Percentiles rank a stretch among this genome's conserved stretches.
These are phyloP conservation scores for Rhizopogon rudus DNA, from an alignment of 768 basidiomycete genomes.

Conservation along the genomic window DNA sequence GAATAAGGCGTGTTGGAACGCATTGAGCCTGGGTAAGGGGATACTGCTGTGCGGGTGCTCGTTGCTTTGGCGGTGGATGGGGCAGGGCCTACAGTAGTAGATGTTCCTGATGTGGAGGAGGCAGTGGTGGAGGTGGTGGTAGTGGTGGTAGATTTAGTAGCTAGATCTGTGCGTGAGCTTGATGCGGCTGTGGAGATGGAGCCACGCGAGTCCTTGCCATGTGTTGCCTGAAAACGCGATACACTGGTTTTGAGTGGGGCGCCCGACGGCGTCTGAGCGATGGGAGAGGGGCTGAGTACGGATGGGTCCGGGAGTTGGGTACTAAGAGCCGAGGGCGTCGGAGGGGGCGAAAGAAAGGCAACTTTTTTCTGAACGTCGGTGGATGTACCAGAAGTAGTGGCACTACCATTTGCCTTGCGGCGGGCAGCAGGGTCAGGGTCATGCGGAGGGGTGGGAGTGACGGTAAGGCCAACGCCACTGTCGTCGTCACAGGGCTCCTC, in stretches of 20 bases:
- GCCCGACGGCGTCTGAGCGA: conserved; percentile 20
- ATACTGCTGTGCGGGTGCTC: conserved; percentile 58
- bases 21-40: conserved; percentile 66
- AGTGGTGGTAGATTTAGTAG: conserved; percentile 39
- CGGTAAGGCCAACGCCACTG: conserved; percentile 32
- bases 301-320: conserved; percentile 44
- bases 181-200: conserved; percentile 61
- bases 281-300: conserved; percentile 23
- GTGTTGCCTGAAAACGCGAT: conserved; percentile 71
- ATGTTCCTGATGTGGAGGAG: conserved; percentile 49
- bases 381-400: conserved; percentile 17
- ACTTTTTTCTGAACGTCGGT: conserved; percentile 76
- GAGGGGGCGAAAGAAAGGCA: conserved; percentile 80
- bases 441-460: conserved; percentile 24
- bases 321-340: conserved; percentile 51
- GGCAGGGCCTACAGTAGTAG: conserved; percentile 56
- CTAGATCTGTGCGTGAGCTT: conserved; percentile 58
- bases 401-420: conserved; percentile 34
- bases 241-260: conserved; percentile 57
- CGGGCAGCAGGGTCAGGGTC: conserved; percentile 27
- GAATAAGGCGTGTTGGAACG: conserved; percentile 83
- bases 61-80: conserved; percentile 46
- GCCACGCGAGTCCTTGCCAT: conserved; percentile 63
- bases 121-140: conserved; percentile 37
- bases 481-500: conserved; percentile 33